Evolutionary conservation across 148 eudicot genomes (phyloP), one percentile per base, ranked within the genome.

Genomic region (Spergularia marina): DNA sequence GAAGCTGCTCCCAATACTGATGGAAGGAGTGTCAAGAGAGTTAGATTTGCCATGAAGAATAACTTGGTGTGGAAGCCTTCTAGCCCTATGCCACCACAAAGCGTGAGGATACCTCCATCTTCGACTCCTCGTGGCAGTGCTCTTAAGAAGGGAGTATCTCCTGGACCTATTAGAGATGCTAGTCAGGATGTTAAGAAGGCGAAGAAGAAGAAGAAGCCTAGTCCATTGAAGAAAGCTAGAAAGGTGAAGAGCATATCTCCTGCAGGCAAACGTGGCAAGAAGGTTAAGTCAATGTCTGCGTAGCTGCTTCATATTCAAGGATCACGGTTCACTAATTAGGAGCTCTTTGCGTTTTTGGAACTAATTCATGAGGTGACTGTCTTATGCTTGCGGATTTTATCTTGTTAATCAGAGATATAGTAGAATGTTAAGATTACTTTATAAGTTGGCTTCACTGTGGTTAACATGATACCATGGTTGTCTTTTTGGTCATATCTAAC

Each of bases 71-170:
- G 99, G 99, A 92, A 92, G 76, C 99, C 97, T 14, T 86, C 87
- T 40, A 87, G 72, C 78, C 99, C 99, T 20, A 65, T 95, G 80
- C 97, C 97, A 16, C 96, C 99, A 20, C 94, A 89, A 68, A 86
- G 84, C 70, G 76, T 94, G 76, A 86, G 98, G 83, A 67, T 94
- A 61, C 98, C 98, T 14, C 98, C 97, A 17, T 90, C 98, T 55
- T 91, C 81, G 68, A 88, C 97, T 36, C 98, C 98, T 36, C 72
- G 97, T 77, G 98, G 98, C 17, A 94, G 98, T 77, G 98, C 98
- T 3, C 89, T 94, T 34, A 94, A 94, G 83, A 86, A 90, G 84
- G 98, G 98, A 14, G 79, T 91, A 49, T 85, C 93, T 57, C 89
- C 98, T 0, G 98, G 98, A 64, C 98, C 98, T 65, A 78, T 91